Percentiles rank a stretch among this genome's conserved stretches.
These are phyloP conservation scores for Setaria italica DNA, from an alignment of 202 grass and related monocot genomes.

Conservation along the genomic window DNA sequence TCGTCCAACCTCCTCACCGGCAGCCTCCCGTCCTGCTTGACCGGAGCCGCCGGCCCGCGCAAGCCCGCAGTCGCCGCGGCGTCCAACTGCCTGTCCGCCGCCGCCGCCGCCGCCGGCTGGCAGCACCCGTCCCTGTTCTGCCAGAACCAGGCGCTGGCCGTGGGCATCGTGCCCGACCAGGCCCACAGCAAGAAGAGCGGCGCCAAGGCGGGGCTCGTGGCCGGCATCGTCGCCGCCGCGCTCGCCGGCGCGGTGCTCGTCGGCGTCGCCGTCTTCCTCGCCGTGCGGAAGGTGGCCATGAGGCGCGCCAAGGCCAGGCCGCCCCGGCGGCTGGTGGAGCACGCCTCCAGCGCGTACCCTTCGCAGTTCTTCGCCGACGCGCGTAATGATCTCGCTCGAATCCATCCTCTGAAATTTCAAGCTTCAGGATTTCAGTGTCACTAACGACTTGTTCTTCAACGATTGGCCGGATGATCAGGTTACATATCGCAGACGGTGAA, in stretches of 20 bases:
- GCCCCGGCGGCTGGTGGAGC: constrained; percentile 68
- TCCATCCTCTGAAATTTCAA: background rate
- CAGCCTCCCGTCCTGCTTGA: constrained; percentile 71
- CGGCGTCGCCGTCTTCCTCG: constrained; percentile 53
- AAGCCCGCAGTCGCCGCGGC: constrained; percentile 53
- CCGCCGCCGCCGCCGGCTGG: constrained; percentile 28
- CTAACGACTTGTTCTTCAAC: constrained; percentile 23
- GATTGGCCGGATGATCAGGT: constrained; percentile 45
- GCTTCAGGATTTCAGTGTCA: background rate
- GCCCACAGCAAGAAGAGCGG: constrained; percentile 19
- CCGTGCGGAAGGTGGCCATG: constrained; percentile 50
- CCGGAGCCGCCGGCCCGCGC: background rate
- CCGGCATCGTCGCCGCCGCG: constrained; percentile 29
- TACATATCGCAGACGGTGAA: constrained; percentile 92
- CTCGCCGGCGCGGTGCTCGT: constrained; percentile 45
- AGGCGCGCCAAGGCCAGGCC: constrained; percentile 54
- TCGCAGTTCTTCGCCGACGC: constrained; percentile 83
- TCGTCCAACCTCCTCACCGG: constrained; percentile 87
- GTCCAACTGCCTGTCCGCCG: constrained; percentile 68
- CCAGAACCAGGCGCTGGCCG: constrained; percentile 89
- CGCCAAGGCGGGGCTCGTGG: constrained; percentile 42
- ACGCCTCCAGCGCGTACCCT: constrained; percentile 84
- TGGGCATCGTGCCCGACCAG: constrained; percentile 67
- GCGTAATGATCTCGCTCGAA: constrained; percentile 52
- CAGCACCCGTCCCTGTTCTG: constrained; percentile 80